Evolutionary conservation across 768 basidiomycete species (phyloP), one percentile per base, ranked within the genome.

Genomic region (Pholiota molesta): DNA sequence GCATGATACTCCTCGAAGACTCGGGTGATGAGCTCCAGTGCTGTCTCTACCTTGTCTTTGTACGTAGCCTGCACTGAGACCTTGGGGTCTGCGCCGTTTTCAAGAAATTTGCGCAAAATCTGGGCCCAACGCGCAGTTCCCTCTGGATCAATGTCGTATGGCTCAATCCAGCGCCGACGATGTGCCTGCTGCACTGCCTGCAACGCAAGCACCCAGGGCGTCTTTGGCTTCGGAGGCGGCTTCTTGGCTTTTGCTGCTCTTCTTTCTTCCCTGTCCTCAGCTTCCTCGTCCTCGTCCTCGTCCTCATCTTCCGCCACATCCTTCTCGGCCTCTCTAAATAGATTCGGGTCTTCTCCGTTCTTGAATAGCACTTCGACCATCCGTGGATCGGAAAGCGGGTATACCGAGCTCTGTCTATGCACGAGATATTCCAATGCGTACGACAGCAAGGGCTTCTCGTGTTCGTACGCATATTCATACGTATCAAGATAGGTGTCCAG

Each of bases 391-490:
- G 61, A 45, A 5, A 62, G 61, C 26, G 61, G 61, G 29, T 62
- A 62, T 40, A 62, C 56, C 6, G 56, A 44, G 31, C 37, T 58
- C 26, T 62, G 61, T 28, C 61, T 52, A n/a, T 62, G 56, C 7
- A 62, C 40, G n/a, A 62, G 61, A 31, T 62, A 62, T 45, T 62
- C 61, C 42, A 62, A 57, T 23, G 61, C 61, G 45, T 62, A 58
- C 8, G 61, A 62, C 0, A 62, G 42, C 37, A 62, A 23, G 16
- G 61, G 61, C 19, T 62, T 62, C 19, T 56, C 61, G 29, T 58
- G 39, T 16, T 57, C 61, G 13, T 62, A 62, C 16, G 57, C 61
- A 11, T 62, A 62, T 53, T 62, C 61, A 8, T 52, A 54, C 3
- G 56, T 53, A 23, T 62, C 57, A 26, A 62, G 37, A 39, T 62